Evolutionary conservation across 2,329 filamentous ascomycete species (phyloP).

Genomic region (Penicillium carneum): DNA sequence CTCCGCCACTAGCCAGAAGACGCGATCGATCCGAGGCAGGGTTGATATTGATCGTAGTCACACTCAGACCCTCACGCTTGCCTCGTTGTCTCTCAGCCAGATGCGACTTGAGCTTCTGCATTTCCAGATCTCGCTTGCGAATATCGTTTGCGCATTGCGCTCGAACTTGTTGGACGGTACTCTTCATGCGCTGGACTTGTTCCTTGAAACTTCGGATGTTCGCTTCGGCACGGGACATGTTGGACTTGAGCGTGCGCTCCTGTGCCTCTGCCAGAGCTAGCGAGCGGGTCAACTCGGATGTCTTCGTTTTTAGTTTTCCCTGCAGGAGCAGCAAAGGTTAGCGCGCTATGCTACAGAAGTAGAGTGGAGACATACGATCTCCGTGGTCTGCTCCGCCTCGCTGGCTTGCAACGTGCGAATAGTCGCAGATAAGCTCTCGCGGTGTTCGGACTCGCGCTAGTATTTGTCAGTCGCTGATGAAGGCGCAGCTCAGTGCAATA

Average conservation of each 20-base stretch:
- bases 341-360: not conserved
- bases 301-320: conserved; percentile 63
- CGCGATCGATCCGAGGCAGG: conserved; percentile 49
- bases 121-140: conserved; percentile 85
- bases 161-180: conserved; percentile 80
- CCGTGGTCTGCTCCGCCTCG: conserved; percentile 73
- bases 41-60: conserved; percentile 58
- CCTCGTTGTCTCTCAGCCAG: conserved; percentile 72
- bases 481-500: not conserved
- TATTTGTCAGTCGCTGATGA: conserved; percentile 20
- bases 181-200: conserved; percentile 79
- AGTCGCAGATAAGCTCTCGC: conserved; percentile 80
- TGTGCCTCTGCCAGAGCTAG: conserved; percentile 70
- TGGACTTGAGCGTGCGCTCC: conserved; percentile 71
- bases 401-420: conserved; percentile 79
- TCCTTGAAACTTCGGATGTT: conserved; percentile 80
- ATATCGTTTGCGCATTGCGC: conserved; percentile 89
- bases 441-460: conserved; percentile 86
- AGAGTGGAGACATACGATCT: conserved; percentile 61
- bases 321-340: conserved; percentile 28
- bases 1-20: conserved; percentile 42
- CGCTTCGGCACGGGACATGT: conserved; percentile 76
- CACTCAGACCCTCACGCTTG: conserved; percentile 61
- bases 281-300: conserved; percentile 64
- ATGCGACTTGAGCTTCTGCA: conserved; percentile 87